Conservation (phyloP, 2,329 filamentous ascomycete genomes). For the Nothophaeocryptopus gaeumannii region DNA sequence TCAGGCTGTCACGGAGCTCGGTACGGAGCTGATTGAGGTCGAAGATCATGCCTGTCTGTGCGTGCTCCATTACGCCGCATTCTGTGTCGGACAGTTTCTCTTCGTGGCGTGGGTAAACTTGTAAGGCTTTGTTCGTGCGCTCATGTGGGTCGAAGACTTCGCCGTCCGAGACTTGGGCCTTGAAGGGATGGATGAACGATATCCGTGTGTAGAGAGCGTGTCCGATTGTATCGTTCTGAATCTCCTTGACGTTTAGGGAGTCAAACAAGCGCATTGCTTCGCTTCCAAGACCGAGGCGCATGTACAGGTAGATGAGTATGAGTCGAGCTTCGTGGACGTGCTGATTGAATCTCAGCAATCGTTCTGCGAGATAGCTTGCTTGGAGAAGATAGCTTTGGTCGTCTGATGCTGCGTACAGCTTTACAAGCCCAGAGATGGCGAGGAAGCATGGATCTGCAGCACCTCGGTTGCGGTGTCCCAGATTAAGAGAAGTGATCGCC, state of each 20-base stretch:
- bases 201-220: constrained; percentile 35
- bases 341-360: constrained; percentile 25
- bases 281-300: constrained; percentile 33
- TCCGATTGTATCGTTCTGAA: constrained; percentile 37
- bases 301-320: constrained; percentile 36
- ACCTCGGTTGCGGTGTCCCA: constrained; percentile 18
- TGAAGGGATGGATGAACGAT: constrained; percentile 32
- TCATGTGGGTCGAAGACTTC: constrained; percentile 31
- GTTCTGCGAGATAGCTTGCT: constrained; percentile 31
- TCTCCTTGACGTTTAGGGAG: constrained; percentile 35
- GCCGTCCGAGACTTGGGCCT: constrained; percentile 19
- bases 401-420: constrained; percentile 22
- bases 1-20: constrained; percentile 30
- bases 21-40: constrained; percentile 35
- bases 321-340: constrained; percentile 35
- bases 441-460: constrained; percentile 34
- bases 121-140: constrained; percentile 28
- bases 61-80: constrained; percentile 29
- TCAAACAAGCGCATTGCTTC: constrained; percentile 33
- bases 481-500: constrained; percentile 15
- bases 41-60: constrained; percentile 37
- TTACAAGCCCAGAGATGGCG: constrained; percentile 33
- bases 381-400: constrained; percentile 28
- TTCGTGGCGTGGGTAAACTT: constrained; percentile 33
- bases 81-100: constrained; percentile 34